Evolutionary conservation across 2,329 filamentous ascomycete genomes (phyloP).

Genomic region (Cercospora nicotianae): DNA sequence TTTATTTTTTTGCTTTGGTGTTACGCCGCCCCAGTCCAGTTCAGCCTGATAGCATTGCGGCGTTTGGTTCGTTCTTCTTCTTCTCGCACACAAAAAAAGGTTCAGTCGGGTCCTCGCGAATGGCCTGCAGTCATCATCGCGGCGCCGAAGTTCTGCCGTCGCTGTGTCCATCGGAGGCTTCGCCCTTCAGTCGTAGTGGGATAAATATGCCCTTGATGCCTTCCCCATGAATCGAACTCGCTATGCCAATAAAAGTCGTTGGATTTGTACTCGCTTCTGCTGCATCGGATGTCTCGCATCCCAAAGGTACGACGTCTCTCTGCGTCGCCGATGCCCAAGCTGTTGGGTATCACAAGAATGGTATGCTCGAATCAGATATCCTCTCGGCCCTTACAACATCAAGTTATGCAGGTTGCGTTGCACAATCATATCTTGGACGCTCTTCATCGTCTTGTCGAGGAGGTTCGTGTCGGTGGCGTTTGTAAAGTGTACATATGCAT

Average conservation of each 20-base stretch:
- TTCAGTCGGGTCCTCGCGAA: neutral
- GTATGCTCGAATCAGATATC: conserved; percentile 2
- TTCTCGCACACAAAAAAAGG: neutral
- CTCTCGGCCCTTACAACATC: conserved; percentile 43
- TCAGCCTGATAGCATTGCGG: conserved; percentile 1
- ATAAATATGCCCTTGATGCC: neutral
- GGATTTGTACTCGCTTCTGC: neutral
- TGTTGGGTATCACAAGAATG: conserved; percentile 16
- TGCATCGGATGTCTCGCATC: conserved; percentile 3
- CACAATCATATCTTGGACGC: conserved; percentile 56
- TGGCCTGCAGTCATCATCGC: neutral
- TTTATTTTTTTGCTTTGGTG: neutral
- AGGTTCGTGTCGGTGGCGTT: conserved; percentile 55
- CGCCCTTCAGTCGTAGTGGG: neutral
- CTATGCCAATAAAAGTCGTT: conserved; percentile 9
- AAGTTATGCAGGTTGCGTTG: conserved; percentile 54
- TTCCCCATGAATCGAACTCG: conserved; percentile 13
- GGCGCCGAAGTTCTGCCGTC: conserved; percentile 5
- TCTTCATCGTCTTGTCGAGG: conserved; percentile 54
- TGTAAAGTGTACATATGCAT: conserved; percentile 55
- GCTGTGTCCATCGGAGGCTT: neutral
- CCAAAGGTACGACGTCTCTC: neutral
- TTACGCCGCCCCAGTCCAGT: neutral
- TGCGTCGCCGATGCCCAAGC: conserved; percentile 11
- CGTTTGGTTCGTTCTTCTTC: neutral